These are phyloP conservation scores for Chloroidium sp. DNA, from an alignment of 163 green algal genomes.

Conservation along the genomic window DNA sequence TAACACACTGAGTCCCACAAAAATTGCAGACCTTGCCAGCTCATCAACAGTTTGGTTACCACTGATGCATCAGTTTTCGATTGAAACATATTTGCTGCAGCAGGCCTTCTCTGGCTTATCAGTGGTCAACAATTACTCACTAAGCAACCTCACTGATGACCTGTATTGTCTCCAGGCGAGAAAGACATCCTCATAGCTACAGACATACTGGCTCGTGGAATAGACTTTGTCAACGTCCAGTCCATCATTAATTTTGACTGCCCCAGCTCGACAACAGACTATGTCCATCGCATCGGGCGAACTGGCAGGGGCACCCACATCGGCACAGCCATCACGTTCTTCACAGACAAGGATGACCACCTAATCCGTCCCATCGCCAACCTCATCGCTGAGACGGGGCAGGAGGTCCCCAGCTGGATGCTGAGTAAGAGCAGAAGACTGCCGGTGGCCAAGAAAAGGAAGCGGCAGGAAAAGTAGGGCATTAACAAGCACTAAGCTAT, in stretches of 20 bases:
- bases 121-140: not conserved
- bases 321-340: conserved; percentile 85
- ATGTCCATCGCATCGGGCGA: conserved; percentile 90
- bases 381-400: conserved; percentile 58
- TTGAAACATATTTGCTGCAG: not conserved
- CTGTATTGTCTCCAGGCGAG: not conserved
- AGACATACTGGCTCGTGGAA: conserved; percentile 85
- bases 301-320: conserved; percentile 59
- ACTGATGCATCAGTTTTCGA: not conserved
- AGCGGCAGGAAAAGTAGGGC: not conserved
- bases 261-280: conserved; percentile 72
- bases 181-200: conserved; percentile 90
- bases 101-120: not conserved
- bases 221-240: conserved; percentile 92
- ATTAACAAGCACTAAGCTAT: too few species aligned
- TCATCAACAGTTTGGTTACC: conserved; percentile 24
- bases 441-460: not conserved
- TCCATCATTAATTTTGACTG: conserved; percentile 98
- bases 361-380: conserved; percentile 54
- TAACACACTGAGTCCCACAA: too few species aligned
- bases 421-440: conserved; percentile 48
- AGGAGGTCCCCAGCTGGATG: conserved; percentile 78
- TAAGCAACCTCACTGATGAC: not conserved
- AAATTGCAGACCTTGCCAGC: not conserved
- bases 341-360: conserved; percentile 76